Conservation (phyloP, 345 rosid genomes). For the Heritiera littoralis region DNA sequence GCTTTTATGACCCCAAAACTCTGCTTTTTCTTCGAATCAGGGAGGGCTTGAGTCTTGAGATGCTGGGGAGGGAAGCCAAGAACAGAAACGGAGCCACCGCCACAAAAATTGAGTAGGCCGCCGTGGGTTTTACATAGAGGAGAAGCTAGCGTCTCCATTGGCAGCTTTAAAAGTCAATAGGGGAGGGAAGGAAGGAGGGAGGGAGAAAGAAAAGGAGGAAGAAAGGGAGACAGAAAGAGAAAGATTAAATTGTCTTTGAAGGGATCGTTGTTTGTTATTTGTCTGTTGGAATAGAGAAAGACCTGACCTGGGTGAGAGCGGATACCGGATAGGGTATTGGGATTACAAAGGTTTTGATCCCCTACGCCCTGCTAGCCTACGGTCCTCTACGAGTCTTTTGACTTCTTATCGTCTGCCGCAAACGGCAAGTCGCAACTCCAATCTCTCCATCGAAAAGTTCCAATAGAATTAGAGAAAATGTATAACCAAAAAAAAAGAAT, state of each 20-base stretch:
- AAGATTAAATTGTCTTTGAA: slow-evolving; percentile 31
- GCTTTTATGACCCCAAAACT: slow-evolving; percentile 45
- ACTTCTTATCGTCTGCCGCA: background rate
- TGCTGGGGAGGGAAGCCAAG: slow-evolving; percentile 50
- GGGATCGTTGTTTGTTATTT: slow-evolving; percentile 12
- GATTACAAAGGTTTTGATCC: slow-evolving; percentile 7
- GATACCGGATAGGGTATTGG: slow-evolving; percentile 22
- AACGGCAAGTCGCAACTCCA: no score
- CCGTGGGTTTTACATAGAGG: slow-evolving; percentile 34
- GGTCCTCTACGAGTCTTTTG: background rate
- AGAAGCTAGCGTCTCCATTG: slow-evolving; percentile 43
- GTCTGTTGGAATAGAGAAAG: background rate
- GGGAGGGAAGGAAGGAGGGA: background rate
- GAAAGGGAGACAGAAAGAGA: slow-evolving; percentile 7
- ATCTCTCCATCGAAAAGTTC: no score
- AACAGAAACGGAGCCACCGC: slow-evolving; percentile 51
- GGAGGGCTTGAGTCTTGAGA: slow-evolving; percentile 37
- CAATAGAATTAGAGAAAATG: no score
- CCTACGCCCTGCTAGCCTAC: slow-evolving; percentile 3
- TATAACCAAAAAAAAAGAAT: no score
- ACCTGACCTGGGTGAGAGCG: slow-evolving; percentile 8
- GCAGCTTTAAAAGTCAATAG: background rate
- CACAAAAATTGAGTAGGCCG: slow-evolving; percentile 18
- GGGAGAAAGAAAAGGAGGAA: background rate
- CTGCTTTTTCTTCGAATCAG: slow-evolving; percentile 33